Evolutionary conservation across 192 early-diverging fungal species (phyloP), one percentile per base, ranked within the genome.

Genomic region (Funneliformis geosporum): DNA sequence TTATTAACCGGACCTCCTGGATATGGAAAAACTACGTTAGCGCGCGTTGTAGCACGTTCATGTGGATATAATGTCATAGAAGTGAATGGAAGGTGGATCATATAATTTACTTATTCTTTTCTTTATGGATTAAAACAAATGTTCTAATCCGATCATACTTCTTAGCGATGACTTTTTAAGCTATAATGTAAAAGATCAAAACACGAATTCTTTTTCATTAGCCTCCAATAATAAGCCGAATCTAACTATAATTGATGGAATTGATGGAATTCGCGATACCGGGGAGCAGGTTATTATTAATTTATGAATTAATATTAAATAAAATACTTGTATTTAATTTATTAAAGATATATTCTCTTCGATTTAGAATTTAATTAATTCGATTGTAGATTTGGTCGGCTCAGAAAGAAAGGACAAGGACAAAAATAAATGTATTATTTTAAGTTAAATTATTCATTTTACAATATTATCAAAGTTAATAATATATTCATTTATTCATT

Each of bases 11-110:
- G 98, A 0, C 95, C 96, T 39, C 95, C 98, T 1, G 98, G 98
- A 12, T 88, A 96, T 69, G 97, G 96, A 68, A 99, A 99, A 85
- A 99, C 98, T 0, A 99, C 98, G 1, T 87, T 99, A 77, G 98
- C 97, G 0, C 96, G 98, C 82, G 92, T 98, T 4, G 89, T 95
- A 59, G 96, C 96, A 0, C 86, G 87, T 43, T 96, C 97, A 83
- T 91, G 93, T 27, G 97, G 97, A 8, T 99, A 99, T 83, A 89
- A 94, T 42, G 87, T 94, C 12, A 87, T 95, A 5, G 98, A 99
- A 84, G 92, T 99, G 80, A 98, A 99, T 83, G 98, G 96, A 16
- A 90, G 88, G 88, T 88, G 33, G 73, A 25, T 16, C 10, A 33
- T 79, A 8, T 47, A 1, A 62, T 39, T 64, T 0, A 62, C 43